A percentile compares a stretch with the other conserved stretches of the same genome.
Conservation (phyloP, 225 moss, liverwort and hornwort genomes). For the Anthoceros angustus region DNA sequence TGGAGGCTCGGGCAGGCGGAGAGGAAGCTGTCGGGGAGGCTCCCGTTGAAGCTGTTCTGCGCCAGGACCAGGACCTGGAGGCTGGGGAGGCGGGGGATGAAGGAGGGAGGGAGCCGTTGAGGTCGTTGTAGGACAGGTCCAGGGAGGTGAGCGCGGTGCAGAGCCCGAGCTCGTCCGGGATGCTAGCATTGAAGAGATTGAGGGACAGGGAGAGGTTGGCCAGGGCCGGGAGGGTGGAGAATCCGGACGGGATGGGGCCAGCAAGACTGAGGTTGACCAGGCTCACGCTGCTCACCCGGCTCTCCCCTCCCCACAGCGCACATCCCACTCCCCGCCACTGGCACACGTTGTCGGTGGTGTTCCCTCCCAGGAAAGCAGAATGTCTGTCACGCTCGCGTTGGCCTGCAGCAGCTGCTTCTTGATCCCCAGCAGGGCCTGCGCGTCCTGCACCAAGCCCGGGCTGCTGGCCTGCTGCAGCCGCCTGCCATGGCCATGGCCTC, state of each 20-base stretch:
- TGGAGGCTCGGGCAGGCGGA: conserved; percentile 11
- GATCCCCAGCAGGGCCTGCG: background rate
- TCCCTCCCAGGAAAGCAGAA: background rate
- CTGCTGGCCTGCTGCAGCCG: no score
- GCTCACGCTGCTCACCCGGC: background rate
- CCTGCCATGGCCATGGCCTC: no score
- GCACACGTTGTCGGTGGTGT: background rate
- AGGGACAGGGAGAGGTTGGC: background rate
- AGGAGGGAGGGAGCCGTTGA: conserved; percentile 29
- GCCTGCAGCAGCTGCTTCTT: background rate
- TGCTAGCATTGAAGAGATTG: background rate
- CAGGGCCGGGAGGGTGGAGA: background rate
- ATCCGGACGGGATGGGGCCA: background rate
- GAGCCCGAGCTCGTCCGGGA: conserved; percentile 9
- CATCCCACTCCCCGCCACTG: background rate
- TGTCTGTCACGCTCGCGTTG: background rate
- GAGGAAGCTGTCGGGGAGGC: conserved; percentile 12
- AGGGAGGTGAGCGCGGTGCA: conserved; percentile 18
- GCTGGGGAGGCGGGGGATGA: conserved; percentile 35
- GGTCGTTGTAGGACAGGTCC: conserved; percentile 35
- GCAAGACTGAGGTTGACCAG: background rate
- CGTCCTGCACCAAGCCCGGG: no score
- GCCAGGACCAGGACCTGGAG: conserved; percentile 23
- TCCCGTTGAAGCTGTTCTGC: conserved; percentile 13
- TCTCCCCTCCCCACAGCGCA: background rate